Conservation (phyloP, 208 protist species). For the Leishmania lainsoni region DNA sequence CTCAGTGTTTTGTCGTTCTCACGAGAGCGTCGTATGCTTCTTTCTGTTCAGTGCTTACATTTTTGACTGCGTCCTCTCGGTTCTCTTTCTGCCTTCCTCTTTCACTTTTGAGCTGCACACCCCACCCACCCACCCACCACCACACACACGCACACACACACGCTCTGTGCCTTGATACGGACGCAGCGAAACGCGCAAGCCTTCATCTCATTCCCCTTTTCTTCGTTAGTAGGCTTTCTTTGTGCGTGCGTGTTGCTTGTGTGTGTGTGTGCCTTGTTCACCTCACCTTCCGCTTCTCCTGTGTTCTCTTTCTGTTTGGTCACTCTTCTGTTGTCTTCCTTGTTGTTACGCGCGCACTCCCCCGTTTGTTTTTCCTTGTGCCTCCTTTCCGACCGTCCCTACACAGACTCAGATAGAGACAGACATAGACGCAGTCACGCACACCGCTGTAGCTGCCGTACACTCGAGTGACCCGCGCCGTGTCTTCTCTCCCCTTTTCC, state of each 20-base stretch:
- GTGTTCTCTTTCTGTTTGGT: neutral
- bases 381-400: neutral
- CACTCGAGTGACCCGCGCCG: neutral
- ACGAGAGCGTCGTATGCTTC: neutral
- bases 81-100: neutral
- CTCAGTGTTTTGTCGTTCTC: neutral
- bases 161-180: too few species aligned
- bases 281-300: neutral
- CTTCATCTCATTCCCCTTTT: neutral
- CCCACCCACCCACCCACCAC: neutral
- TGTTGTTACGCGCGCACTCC: neutral
- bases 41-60: neutral
- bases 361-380: neutral
- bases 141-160: neutral
- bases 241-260: constrained; percentile 1
- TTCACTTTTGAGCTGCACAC: neutral
- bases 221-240: neutral
- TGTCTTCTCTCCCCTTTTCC: neutral
- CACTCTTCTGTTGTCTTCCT: neutral
- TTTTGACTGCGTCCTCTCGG: neutral
- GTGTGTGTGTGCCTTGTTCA: neutral
- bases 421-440: neutral
- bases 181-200: too few species aligned
- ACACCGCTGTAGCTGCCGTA: neutral
- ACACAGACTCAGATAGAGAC: neutral